Evolutionary conservation across 2,329 filamentous ascomycete species (phyloP).

Genomic region (Triangularia verruculosa): DNA sequence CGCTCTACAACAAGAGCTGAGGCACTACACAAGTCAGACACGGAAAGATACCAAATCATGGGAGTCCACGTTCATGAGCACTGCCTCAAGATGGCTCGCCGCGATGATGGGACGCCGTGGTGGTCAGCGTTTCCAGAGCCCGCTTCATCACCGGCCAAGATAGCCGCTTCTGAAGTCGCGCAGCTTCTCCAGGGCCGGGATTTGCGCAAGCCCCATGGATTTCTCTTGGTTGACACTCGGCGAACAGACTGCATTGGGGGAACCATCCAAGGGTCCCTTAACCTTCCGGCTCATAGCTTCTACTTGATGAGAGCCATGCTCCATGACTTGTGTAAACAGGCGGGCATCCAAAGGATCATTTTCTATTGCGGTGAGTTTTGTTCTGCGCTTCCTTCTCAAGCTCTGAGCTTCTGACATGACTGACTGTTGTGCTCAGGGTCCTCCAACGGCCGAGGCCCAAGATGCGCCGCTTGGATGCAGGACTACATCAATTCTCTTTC

Average conservation of each 20-base stretch:
- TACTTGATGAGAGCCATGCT: conserved; percentile 48
- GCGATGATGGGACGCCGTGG: conserved; percentile 33
- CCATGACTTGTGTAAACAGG: conserved; percentile 49
- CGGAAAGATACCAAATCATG: neutral
- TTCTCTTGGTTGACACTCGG: conserved; percentile 53
- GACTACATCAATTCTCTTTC: conserved; percentile 51
- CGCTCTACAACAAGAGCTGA: neutral
- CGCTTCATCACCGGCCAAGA: conserved; percentile 36
- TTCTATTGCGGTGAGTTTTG: conserved; percentile 52
- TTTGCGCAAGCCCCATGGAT: conserved; percentile 34
- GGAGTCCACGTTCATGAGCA: conserved; percentile 19
- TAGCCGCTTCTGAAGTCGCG: conserved; percentile 42
- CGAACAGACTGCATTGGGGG: conserved; percentile 56
- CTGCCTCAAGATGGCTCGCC: conserved; percentile 27
- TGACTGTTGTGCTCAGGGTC: conserved; percentile 40
- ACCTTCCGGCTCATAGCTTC: conserved; percentile 54
- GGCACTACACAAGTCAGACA: neutral
- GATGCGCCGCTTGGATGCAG: conserved; percentile 55
- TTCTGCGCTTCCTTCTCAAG: neutral
- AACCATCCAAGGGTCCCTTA: conserved; percentile 57
- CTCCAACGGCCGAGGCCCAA: conserved; percentile 48
- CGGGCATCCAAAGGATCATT: conserved; percentile 47
- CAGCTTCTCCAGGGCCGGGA: conserved; percentile 35
- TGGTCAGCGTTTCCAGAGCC: conserved; percentile 44
- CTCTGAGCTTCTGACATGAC: neutral